phyloP scores from a whole-genome alignment of 225 moss, liverwort and hornwort species.

The Neckera pumila region DNA sequence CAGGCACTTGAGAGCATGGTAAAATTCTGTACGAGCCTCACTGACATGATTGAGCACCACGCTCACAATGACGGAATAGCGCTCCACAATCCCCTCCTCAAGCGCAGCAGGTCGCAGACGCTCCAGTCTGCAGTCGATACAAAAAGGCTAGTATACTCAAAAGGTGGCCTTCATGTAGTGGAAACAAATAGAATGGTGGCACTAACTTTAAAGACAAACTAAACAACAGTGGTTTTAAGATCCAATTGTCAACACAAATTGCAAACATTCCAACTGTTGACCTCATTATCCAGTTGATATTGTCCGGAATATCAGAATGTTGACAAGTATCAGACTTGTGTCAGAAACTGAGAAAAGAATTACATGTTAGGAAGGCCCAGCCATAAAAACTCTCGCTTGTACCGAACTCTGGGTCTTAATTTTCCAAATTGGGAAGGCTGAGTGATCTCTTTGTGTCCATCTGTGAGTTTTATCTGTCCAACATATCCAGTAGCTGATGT shows the following conservation, averaged over 20 bases:
- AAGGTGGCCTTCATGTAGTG: not conserved
- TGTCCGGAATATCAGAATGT: not conserved
- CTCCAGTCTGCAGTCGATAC: slow-evolving; percentile 40
- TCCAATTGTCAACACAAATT: not conserved
- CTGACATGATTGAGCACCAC: slow-evolving; percentile 92
- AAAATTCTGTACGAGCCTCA: slow-evolving; percentile 68
- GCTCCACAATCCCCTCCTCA: slow-evolving; percentile 74
- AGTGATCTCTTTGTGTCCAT: slow-evolving; percentile 2
- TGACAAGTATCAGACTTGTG: not conserved
- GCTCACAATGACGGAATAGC: slow-evolving; percentile 81
- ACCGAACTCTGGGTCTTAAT: slow-evolving; percentile 54
- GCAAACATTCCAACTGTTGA: not conserved
- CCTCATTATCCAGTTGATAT: not conserved
- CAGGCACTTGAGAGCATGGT: slow-evolving; percentile 79
- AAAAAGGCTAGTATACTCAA: not conserved
- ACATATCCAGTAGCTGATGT: not conserved
- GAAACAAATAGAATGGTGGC: not conserved
- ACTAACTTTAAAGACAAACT: not conserved
- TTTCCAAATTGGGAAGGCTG: slow-evolving; percentile 6
- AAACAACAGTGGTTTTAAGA: not conserved
- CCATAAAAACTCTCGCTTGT: slow-evolving; percentile 77
- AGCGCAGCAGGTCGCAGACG: slow-evolving; percentile 76
- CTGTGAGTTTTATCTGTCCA: not conserved
- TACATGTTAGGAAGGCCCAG: slow-evolving; percentile 79
- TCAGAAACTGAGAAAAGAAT: not conserved